phyloP scores from a whole-genome alignment of 2,329 filamentous ascomycete genomes.

The Cercospora sesami region DNA sequence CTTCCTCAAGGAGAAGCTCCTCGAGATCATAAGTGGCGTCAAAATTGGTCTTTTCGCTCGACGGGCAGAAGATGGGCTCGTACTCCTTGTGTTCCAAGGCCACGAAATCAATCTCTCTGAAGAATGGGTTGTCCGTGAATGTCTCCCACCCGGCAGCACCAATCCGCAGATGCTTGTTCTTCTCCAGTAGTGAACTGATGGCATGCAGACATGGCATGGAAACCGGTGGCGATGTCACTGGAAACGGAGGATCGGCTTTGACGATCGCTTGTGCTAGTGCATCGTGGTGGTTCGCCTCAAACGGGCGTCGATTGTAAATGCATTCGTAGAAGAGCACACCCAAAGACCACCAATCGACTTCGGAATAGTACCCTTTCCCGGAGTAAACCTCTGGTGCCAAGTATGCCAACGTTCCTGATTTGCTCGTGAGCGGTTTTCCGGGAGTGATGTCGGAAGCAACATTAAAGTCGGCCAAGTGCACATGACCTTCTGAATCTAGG shows the following conservation, averaged over 20 bases:
- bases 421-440: constrained; percentile 82
- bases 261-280: constrained; percentile 77
- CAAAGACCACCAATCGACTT: constrained; percentile 98
- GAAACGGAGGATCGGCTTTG: constrained; percentile 79
- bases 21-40: constrained; percentile 98
- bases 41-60: constrained; percentile 97
- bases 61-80: constrained; percentile 87
- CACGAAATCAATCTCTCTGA: constrained; percentile 79
- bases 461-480: constrained; percentile 98
- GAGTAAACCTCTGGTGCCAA: constrained; percentile 93
- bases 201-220: constrained; percentile 85
- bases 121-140: constrained; percentile 88
- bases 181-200: constrained; percentile 78
- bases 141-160: constrained; percentile 79
- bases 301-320: constrained; percentile 98
- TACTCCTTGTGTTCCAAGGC: constrained; percentile 83
- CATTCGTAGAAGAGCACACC: constrained; percentile 99
- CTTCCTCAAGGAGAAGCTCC: constrained; percentile 89
- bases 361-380: constrained; percentile 82
- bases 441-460: constrained; percentile 91
- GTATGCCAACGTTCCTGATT: constrained; percentile 94
- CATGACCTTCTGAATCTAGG: constrained; percentile 84
- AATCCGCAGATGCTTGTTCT: constrained; percentile 76
- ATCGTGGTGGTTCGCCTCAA: constrained; percentile 84
- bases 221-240: constrained; percentile 88